Evolutionary conservation across 352 stramenopile species (phyloP).

Genomic region (Globisporangium lucens): DNA sequence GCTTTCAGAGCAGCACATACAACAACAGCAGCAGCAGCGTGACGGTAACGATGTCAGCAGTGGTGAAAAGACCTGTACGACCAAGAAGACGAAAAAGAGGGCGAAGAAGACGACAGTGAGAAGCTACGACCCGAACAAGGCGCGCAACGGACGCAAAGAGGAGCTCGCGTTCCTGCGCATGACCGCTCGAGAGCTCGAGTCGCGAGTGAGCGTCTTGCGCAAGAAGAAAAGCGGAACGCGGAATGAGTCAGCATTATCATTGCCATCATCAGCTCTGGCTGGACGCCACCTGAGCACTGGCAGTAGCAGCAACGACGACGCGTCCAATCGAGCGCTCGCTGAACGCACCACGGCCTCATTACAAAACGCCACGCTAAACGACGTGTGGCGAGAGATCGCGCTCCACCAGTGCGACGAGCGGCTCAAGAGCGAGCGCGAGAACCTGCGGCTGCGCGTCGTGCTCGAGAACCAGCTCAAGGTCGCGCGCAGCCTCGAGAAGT

Average conservation of each 20-base stretch:
- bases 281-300: background rate
- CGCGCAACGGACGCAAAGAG: constrained; percentile 26
- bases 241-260: background rate
- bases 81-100: background rate
- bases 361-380: background rate
- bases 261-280: background rate
- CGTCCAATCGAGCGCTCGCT: background rate
- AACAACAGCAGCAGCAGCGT: background rate
- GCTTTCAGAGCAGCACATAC: background rate
- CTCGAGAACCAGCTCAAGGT: constrained; percentile 49
- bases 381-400: constrained; percentile 10
- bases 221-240: constrained; percentile 16
- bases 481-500: constrained; percentile 35
- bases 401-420: constrained; percentile 2
- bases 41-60: background rate
- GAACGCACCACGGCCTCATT: background rate
- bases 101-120: background rate
- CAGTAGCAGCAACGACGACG: background rate
- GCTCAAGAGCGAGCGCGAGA: constrained; percentile 35
- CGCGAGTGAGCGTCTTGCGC: constrained; percentile 18
- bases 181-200: constrained; percentile 10
- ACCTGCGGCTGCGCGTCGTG: constrained; percentile 42
- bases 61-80: background rate
- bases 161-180: constrained; percentile 33
- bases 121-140: background rate